Evolutionary conservation across 2,329 filamentous ascomycete genomes (phyloP), one percentile per base, ranked within the genome.

Genomic region (Bipolaris cookei): DNA sequence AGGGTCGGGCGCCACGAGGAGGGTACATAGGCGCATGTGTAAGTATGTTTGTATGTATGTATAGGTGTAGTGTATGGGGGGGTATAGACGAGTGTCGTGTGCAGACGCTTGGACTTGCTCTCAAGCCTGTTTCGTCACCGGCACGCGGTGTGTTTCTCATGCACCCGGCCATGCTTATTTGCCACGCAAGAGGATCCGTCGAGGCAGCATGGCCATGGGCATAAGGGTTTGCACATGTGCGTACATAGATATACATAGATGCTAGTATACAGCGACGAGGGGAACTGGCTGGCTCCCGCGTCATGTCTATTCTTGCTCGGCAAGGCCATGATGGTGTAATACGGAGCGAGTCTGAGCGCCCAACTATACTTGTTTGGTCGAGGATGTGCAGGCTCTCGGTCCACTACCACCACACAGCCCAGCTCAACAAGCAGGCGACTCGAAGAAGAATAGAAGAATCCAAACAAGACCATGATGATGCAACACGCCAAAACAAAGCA

Each of bases 311-410:
- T 58, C 38, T 56, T 45, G 42, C 45, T 23, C 44, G 38, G 47
- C 25, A 13, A 45, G 35, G 51, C 45, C 39, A 58, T 62, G 59
- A 64, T 58, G 61, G 46, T 58, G 64, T 62, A 62, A 62, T 63
- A 55, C 44, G 41, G 51, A 49, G 47, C 37, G 30, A 34, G 55
- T 48, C 51, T 42, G 38, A 30, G 42, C 45, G 39, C 25, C 21
- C 30, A 20, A 23, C 58, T 59, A 61, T 43, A 45, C 62, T 58
- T 20, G 32, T 54, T 57, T 48, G 35, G 62, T 48, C 44, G 45
- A 54, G 44, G 58, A 52, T 47, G 47, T 51, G 62, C 51, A 56
- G 59, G 54, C 37, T 47, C 35, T 21, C 53, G 49, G 41, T 25
- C 43, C 52, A 61, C 54, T 49, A 61, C 54, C n/a, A 32, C 37